phyloP scores from a whole-genome alignment of 495 filamentous ascomycete genomes.

The Neurospora tetrasperma region DNA sequence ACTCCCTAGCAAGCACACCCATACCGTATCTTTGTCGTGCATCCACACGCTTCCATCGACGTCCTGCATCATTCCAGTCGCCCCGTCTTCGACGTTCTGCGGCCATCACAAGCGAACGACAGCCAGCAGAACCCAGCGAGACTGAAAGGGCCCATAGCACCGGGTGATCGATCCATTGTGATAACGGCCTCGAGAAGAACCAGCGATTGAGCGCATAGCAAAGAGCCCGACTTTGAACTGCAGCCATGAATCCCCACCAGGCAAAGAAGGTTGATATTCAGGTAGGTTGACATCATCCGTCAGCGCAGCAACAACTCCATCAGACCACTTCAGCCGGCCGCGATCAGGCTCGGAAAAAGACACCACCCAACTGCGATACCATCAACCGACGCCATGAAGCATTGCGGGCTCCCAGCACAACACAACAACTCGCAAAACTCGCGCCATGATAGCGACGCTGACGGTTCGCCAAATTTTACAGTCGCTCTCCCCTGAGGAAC shows the following conservation, averaged over 20 bases:
- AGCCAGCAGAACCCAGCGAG: background rate
- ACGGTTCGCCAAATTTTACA: constrained; percentile 26
- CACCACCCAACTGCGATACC: background rate
- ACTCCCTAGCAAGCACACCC: background rate
- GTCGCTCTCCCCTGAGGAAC: constrained; percentile 85
- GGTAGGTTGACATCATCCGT: constrained; percentile 45
- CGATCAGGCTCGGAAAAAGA: background rate
- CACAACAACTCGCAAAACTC: background rate
- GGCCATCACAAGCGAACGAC: background rate
- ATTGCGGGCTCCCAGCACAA: background rate
- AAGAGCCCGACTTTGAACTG: background rate
- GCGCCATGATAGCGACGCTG: background rate
- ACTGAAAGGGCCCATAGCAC: no score
- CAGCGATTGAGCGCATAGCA: background rate
- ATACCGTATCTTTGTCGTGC: background rate
- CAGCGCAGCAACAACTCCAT: constrained; percentile 4
- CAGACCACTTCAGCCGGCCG: constrained; percentile 6
- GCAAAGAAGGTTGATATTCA: constrained; percentile 94
- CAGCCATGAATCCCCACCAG: constrained; percentile 86
- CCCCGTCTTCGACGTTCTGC: background rate
- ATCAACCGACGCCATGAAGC: background rate
- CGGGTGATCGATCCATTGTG: background rate
- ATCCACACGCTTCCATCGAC: background rate
- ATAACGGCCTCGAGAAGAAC: background rate
- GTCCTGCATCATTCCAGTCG: background rate